A percentile compares a stretch with the other conserved stretches of the same genome.
Conservation (phyloP, 2,329 filamentous ascomycete genomes). For the Xylaria sp. region DNA sequence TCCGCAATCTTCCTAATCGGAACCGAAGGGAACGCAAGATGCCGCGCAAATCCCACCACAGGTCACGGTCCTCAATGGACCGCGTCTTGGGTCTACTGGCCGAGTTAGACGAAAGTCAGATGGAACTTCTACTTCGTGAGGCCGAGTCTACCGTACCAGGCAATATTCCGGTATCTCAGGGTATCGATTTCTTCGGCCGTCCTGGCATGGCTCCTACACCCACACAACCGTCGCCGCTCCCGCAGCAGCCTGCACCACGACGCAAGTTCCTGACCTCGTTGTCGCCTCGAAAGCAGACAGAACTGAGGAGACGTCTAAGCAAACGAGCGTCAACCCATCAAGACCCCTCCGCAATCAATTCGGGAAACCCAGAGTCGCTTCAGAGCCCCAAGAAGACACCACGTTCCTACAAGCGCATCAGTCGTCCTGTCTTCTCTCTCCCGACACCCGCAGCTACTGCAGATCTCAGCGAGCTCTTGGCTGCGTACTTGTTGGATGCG, state of each 20-base stretch:
- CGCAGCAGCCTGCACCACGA: constrained; percentile 34
- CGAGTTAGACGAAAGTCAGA: constrained; percentile 46
- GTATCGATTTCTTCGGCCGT: constrained; percentile 46
- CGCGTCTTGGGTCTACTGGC: constrained; percentile 47
- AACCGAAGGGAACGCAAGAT: constrained; percentile 8
- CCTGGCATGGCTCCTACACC: constrained; percentile 21
- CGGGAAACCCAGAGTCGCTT: constrained; percentile 1
- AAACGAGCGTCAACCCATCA: constrained; percentile 39
- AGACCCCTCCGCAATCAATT: constrained; percentile 15
- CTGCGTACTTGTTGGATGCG: constrained; percentile 40
- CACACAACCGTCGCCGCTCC: constrained; percentile 14
- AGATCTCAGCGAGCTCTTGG: constrained; percentile 41
- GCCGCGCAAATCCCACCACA: constrained; percentile 39
- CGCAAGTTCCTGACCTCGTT: constrained; percentile 45
- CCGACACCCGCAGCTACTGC: constrained; percentile 34
- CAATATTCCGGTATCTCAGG: constrained; percentile 46
- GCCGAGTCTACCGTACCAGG: constrained; percentile 44
- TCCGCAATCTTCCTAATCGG: not conserved
- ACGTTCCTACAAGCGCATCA: constrained; percentile 45
- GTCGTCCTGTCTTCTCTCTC: constrained; percentile 40
- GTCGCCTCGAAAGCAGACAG: constrained; percentile 43
- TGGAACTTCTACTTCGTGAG: constrained; percentile 45
- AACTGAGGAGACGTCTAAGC: constrained; percentile 40
- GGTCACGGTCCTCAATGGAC: constrained; percentile 47
- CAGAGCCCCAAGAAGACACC: constrained; percentile 38